phyloP scores from a whole-genome alignment of 805 yeast species.

The Suhomyces sp. region DNA sequence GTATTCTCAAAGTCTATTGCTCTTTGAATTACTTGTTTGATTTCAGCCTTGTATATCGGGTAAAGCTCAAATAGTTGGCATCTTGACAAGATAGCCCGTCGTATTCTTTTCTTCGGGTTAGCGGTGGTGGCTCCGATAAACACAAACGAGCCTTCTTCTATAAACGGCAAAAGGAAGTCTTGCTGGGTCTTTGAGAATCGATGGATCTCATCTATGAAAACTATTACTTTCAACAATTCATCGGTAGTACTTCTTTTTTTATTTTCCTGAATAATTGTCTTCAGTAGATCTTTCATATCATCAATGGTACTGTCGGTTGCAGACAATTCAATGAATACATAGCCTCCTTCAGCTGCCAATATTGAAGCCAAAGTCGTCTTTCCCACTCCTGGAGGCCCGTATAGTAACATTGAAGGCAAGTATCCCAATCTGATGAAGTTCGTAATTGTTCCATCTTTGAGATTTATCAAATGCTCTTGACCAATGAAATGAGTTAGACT shows the following conservation, averaged over 20 bases:
- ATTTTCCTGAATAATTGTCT: conserved; percentile 44
- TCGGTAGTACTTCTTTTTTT: conserved; percentile 32
- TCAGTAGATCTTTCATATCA: conserved; percentile 63
- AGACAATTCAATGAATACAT: conserved; percentile 73
- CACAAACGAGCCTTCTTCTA: conserved; percentile 78
- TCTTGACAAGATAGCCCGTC: conserved; percentile 79
- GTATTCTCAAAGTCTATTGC: conserved; percentile 48
- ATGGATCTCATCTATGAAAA: conserved; percentile 92
- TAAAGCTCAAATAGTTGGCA: conserved; percentile 75
- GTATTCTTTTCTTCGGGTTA: conserved; percentile 70
- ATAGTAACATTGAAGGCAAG: conserved; percentile 81
- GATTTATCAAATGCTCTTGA: conserved; percentile 72
- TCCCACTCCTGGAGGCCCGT: conserved; percentile 98
- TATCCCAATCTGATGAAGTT: conserved; percentile 62
- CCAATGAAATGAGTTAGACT: conserved; percentile 73
- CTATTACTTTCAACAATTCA: conserved; percentile 33
- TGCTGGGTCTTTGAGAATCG: conserved; percentile 84
- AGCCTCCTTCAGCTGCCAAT: conserved; percentile 51
- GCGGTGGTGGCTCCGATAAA: conserved; percentile 92
- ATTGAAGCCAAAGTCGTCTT: conserved; percentile 81
- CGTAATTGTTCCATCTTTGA: conserved; percentile 55
- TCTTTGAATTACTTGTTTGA: conserved; percentile 49
- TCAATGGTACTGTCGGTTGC: conserved; percentile 72
- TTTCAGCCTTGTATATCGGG: conserved; percentile 48
- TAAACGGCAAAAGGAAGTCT: conserved; percentile 77